These are phyloP conservation scores for Daldinia concentrica DNA, from an alignment of 495 filamentous ascomycete genomes.

Conservation along the genomic window DNA sequence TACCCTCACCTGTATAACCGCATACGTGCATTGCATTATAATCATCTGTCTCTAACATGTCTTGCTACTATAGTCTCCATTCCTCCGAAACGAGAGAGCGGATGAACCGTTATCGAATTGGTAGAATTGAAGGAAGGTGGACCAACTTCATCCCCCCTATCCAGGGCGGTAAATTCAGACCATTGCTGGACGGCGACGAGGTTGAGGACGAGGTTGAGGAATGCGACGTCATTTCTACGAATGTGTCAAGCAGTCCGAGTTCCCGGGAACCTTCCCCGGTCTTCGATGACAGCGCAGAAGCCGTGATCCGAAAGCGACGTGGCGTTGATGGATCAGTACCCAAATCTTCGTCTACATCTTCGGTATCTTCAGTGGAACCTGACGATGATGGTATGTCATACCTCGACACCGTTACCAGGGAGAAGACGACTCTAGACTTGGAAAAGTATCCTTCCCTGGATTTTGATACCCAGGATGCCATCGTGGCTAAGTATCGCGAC, in stretches of 20 bases:
- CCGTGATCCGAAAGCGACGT: slow-evolving; percentile 43
- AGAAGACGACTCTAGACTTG: slow-evolving; percentile 79
- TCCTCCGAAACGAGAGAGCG: slow-evolving; percentile 76
- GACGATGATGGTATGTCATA: slow-evolving; percentile 66
- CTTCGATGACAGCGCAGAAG: slow-evolving; percentile 70
- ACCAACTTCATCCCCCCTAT: slow-evolving; percentile 90
- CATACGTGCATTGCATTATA: background rate
- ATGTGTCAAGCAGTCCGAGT: slow-evolving; percentile 53
- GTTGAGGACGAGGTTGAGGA: slow-evolving; percentile 53
- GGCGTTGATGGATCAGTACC: slow-evolving; percentile 21
- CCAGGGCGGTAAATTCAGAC: slow-evolving; percentile 86
- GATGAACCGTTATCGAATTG: slow-evolving; percentile 88
- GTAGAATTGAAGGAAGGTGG: slow-evolving; percentile 83
- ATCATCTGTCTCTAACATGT: slow-evolving; percentile 15
- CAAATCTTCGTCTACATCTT: slow-evolving; percentile 52
- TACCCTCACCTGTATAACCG: slow-evolving; percentile 5
- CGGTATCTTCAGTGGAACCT: slow-evolving; percentile 50
- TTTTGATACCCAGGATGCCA: slow-evolving; percentile 74
- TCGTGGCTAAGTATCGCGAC: slow-evolving; percentile 81
- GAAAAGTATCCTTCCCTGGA: slow-evolving; percentile 87
- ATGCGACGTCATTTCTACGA: slow-evolving; percentile 46
- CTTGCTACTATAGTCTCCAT: slow-evolving; percentile 70
- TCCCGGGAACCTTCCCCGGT: slow-evolving; percentile 69
- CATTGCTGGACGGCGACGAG: slow-evolving; percentile 56
- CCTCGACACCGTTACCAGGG: slow-evolving; percentile 76